Percentiles rank a stretch among this genome's conserved stretches.
Conservation (phyloP, 2,329 filamentous ascomycete genomes). For the Hymenoscyphus scutula region DNA sequence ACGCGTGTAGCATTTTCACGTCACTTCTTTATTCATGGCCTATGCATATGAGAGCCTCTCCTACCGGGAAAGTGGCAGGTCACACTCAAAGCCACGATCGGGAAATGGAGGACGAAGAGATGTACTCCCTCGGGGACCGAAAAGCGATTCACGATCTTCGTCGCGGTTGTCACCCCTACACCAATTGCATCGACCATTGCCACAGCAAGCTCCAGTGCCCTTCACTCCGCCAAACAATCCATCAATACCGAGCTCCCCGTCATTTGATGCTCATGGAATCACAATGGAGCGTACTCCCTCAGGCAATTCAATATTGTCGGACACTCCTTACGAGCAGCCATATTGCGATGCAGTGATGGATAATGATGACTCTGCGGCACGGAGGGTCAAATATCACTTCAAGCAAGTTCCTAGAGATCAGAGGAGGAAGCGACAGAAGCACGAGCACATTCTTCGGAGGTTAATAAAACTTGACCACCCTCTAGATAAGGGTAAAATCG, state of each 20-base stretch:
- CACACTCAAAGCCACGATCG: conserved; percentile 10
- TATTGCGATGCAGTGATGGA: conserved; percentile 22
- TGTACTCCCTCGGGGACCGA: conserved; percentile 18
- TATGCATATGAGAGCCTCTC: conserved; percentile 15
- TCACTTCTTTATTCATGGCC: conserved; percentile 24
- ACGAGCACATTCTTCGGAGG: conserved; percentile 56
- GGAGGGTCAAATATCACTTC: conserved; percentile 25
- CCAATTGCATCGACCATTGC: conserved; percentile 12
- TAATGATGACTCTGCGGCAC: conserved; percentile 27
- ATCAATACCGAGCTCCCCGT: conserved; percentile 10
- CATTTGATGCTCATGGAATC: conserved; percentile 21
- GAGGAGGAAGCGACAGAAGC: conserved; percentile 29
- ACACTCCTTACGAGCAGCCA: conserved; percentile 23
- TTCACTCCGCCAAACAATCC: conserved; percentile 18
- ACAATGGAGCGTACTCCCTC: conserved; percentile 35
- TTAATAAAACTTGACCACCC: conserved; percentile 51
- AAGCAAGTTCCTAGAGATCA: conserved; percentile 18
- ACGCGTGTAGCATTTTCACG: conserved; percentile 13
- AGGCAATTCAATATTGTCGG: conserved; percentile 35
- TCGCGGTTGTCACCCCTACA: conserved; percentile 20
- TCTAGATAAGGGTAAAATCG: conserved; percentile 51
- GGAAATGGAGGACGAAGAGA: conserved; percentile 17
- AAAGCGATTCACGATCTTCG: conserved; percentile 18
- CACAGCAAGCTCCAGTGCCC: conserved; percentile 17
- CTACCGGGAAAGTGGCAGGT: conserved; percentile 22